Conservation (phyloP, 768 basidiomycete genomes). For the Termitomyces sp. region DNA sequence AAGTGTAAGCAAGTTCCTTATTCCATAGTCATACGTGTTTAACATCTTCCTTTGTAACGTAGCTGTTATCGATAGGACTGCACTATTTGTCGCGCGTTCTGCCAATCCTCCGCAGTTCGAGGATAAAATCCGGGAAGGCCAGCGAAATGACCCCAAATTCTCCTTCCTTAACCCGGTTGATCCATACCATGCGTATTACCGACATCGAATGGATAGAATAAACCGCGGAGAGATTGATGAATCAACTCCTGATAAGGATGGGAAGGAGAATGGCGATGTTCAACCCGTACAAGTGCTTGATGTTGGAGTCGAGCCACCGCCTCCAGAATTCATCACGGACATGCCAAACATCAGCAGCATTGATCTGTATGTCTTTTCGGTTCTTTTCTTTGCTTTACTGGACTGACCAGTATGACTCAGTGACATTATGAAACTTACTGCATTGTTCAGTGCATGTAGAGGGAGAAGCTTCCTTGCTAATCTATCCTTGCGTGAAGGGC, state of each 20-base stretch:
- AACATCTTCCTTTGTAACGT: not conserved
- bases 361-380: constrained; percentile 68
- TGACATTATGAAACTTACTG: constrained; percentile 94
- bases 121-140: constrained; percentile 95
- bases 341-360: constrained; percentile 83
- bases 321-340: constrained; percentile 78
- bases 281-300: constrained; percentile 47
- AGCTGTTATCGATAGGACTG: constrained; percentile 97
- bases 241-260: constrained; percentile 37
- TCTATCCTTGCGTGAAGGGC: constrained; percentile 83
- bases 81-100: constrained; percentile 87
- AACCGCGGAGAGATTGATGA: constrained; percentile 74
- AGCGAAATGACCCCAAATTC: constrained; percentile 96
- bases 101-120: constrained; percentile 91
- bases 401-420: constrained; percentile 31
- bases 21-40: constrained; percentile 14
- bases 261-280: constrained; percentile 27
- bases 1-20: constrained; percentile 65
- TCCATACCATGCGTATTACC: constrained; percentile 98
- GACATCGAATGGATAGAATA: constrained; percentile 83
- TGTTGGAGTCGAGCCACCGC: constrained; percentile 69
- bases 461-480: constrained; percentile 82
- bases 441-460: constrained; percentile 89
- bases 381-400: not conserved
- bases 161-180: constrained; percentile 96